Evolutionary conservation across 2,329 filamentous ascomycete genomes (phyloP).

Genomic region (Colletotrichum falcatum): DNA sequence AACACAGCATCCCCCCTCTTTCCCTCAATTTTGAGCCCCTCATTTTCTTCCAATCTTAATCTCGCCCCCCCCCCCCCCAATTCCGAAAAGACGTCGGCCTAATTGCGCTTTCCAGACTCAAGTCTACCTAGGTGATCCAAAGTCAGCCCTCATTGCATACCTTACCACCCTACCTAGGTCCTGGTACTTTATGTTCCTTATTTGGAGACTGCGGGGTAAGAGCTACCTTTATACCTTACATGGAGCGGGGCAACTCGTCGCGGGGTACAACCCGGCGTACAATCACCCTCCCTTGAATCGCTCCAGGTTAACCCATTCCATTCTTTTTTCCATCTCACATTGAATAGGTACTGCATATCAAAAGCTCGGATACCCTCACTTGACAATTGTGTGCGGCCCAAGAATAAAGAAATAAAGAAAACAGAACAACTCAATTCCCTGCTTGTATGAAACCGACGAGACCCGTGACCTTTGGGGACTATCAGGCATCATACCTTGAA

Average conservation of each 20-base stretch:
- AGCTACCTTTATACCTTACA: background rate
- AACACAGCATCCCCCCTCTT: background rate
- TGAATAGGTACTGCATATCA: background rate
- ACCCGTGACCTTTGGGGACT: background rate
- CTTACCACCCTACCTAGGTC: no score
- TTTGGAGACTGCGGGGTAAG: slow-evolving; percentile 39
- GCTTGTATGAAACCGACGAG: no score
- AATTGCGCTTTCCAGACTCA: background rate
- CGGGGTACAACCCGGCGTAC: slow-evolving; percentile 23
- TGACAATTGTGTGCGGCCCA: background rate
- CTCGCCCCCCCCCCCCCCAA: background rate
- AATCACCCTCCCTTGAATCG: background rate
- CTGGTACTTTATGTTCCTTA: no score
- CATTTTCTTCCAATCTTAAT: background rate
- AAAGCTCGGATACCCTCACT: no score
- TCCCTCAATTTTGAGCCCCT: background rate
- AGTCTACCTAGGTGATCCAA: background rate
- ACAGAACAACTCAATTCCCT: background rate
- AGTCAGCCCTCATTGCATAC: background rate
- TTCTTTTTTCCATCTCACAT: no score
- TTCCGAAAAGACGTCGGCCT: background rate
- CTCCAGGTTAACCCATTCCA: background rate
- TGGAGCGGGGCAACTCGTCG: slow-evolving; percentile 28
- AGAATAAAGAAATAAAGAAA: background rate
- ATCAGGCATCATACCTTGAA: background rate